phyloP scores from a whole-genome alignment of 2,329 filamentous ascomycete species.

The Colletotrichum destructivum region DNA sequence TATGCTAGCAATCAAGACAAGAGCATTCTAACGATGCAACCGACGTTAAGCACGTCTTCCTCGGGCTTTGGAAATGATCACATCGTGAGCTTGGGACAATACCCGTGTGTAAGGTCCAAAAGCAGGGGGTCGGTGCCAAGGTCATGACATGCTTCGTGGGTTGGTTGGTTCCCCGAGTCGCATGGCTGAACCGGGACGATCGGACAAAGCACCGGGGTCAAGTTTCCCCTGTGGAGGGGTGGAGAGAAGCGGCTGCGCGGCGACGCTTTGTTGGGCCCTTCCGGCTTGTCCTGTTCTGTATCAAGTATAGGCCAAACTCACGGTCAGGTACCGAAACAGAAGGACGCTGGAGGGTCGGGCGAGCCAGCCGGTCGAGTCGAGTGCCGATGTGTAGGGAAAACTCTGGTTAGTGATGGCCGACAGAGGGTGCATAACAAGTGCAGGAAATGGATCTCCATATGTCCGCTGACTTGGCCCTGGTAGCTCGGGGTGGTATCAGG shows the following conservation, averaged over 20 bases:
- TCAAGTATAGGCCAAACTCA: conserved; percentile 10
- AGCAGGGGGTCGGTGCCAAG: conserved; percentile 31
- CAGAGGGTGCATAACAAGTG: neutral
- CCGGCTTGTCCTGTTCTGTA: neutral
- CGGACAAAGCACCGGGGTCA: conserved; percentile 32
- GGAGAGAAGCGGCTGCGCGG: neutral
- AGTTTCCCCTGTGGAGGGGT: conserved; percentile 2
- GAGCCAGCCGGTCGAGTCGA: neutral
- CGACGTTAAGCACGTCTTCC: neutral
- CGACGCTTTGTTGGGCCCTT: conserved; percentile 26
- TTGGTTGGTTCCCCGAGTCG: neutral
- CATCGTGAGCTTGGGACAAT: conserved; percentile 9
- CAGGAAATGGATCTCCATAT: conserved; percentile 1
- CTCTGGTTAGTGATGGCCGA: conserved; percentile 9
- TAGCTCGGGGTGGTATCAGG: neutral
- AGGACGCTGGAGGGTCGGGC: neutral
- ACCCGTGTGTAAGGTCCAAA: neutral
- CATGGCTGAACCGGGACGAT: conserved; percentile 24
- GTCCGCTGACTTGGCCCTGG: neutral
- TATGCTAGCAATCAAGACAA: neutral
- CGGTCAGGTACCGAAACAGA: conserved; percentile 33
- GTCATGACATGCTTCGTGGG: conserved; percentile 13
- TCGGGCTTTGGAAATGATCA: neutral
- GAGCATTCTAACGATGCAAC: neutral
- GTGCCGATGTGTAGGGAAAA: conserved; percentile 1